phyloP scores from a whole-genome alignment of 106 monocot genomes.

The Agapanthus africanus region DNA sequence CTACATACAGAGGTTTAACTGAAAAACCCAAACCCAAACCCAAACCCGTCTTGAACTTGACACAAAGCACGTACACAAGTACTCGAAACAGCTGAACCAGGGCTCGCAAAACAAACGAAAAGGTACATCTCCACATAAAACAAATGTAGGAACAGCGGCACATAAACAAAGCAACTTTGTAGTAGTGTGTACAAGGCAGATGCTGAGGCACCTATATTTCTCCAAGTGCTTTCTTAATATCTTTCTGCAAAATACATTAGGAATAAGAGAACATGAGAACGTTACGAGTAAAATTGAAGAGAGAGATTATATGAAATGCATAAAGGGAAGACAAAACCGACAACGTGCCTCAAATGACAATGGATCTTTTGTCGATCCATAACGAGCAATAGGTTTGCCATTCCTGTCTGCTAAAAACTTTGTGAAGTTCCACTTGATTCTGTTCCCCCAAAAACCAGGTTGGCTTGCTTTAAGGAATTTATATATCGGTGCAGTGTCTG shows the following conservation, averaged over 20 bases:
- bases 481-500: constrained; percentile 55
- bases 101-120: background rate
- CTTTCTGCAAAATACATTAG: constrained; percentile 32
- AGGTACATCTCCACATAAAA: background rate
- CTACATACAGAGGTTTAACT: too few species aligned
- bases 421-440: constrained; percentile 96
- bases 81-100: too few species aligned
- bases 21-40: too few species aligned
- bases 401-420: constrained; percentile 80
- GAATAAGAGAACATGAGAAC: background rate
- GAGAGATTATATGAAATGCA: background rate
- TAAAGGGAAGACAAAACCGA: background rate
- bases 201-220: constrained; percentile 17
- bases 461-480: constrained; percentile 79
- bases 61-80: too few species aligned
- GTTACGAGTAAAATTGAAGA: background rate
- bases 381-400: constrained; percentile 60
- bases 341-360: constrained; percentile 57
- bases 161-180: background rate
- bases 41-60: too few species aligned
- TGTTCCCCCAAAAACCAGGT: constrained; percentile 42
- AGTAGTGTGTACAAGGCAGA: too few species aligned
- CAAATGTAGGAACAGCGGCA: background rate
- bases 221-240: constrained; percentile 67
- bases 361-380: constrained; percentile 46